A percentile compares a stretch with the other conserved stretches of the same genome.
phyloP scores from a whole-genome alignment of 2,329 filamentous ascomycete genomes.

The Sarocladium strictum region DNA sequence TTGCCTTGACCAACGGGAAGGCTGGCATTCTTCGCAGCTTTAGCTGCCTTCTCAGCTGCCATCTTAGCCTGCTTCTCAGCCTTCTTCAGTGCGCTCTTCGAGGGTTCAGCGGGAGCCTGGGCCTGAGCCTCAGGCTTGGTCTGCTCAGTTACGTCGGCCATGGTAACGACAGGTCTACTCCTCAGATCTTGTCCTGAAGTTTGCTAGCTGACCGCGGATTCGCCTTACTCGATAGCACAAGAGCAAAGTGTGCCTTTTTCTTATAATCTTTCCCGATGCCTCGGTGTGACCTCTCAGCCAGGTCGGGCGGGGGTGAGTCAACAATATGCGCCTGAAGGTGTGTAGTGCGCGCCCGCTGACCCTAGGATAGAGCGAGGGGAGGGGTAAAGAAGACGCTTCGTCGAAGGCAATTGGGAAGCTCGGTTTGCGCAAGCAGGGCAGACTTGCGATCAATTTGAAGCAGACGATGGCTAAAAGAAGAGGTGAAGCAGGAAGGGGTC shows the following conservation, averaged over 20 bases:
- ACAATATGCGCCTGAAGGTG: conserved; percentile 3
- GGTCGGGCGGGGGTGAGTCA: conserved; percentile 6
- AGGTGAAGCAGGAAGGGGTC: neutral
- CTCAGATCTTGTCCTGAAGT: neutral
- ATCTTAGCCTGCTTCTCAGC: conserved; percentile 58
- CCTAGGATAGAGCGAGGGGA: neutral
- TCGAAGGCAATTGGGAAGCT: neutral
- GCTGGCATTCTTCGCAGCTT: conserved; percentile 49
- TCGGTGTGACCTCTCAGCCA: conserved; percentile 7
- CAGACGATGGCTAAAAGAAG: neutral
- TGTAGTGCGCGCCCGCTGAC: conserved; percentile 2
- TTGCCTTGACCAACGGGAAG: conserved; percentile 52
- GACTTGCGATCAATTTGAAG: neutral
- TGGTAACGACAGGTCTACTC: conserved; percentile 15
- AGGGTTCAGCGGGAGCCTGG: conserved; percentile 26
- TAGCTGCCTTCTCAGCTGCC: conserved; percentile 54
- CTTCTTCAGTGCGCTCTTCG: conserved; percentile 61
- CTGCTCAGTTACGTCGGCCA: conserved; percentile 26
- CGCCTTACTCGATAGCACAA: neutral
- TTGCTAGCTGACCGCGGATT: neutral
- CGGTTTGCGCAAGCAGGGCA: neutral
- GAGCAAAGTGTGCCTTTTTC: neutral
- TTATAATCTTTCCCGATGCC: neutral
- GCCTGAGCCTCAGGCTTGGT: conserved; percentile 1
- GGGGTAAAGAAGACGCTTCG: neutral